phyloP scores from a whole-genome alignment of 768 basidiomycete genomes.

The Termitomyces sp. region DNA sequence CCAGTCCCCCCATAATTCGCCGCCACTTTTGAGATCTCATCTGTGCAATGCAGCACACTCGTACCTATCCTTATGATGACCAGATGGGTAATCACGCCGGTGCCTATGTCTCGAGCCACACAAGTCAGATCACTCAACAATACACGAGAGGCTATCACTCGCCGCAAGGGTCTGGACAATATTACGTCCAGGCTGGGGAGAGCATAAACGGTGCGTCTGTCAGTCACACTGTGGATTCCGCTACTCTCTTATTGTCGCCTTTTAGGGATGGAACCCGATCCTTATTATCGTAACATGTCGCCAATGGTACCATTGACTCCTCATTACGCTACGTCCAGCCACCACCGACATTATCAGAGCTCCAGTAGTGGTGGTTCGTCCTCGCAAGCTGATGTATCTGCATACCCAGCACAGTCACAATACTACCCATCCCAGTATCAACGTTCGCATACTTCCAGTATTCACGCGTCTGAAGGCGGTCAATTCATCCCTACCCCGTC shows the following conservation, averaged over 20 bases:
- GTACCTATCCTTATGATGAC: conserved; percentile 37
- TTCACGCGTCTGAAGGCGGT: conserved; percentile 15
- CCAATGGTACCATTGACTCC: conserved; percentile 23
- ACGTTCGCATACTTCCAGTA: conserved; percentile 12
- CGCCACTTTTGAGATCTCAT: conserved; percentile 18
- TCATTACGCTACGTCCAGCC: conserved; percentile 22
- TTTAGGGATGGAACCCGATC: conserved; percentile 11
- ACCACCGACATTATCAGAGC: conserved; percentile 19
- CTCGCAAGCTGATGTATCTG: conserved; percentile 9
- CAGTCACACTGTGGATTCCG: background rate
- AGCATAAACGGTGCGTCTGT: conserved; percentile 11
- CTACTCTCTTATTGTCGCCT: background rate
- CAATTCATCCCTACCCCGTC: conserved; percentile 47
- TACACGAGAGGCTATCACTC: conserved; percentile 23
- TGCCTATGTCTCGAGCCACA: conserved; percentile 17
- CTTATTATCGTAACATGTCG: conserved; percentile 33
- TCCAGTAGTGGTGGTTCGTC: conserved; percentile 17
- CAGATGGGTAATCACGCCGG: conserved; percentile 24
- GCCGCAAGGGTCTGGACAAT: conserved; percentile 26
- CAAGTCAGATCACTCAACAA: conserved; percentile 22
- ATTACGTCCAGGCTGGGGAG: conserved; percentile 25
- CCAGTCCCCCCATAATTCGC: conserved; percentile 21
- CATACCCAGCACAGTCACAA: conserved; percentile 14
- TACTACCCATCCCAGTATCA: conserved; percentile 18
- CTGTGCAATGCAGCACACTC: conserved; percentile 33